phyloP scores from a whole-genome alignment of 805 yeast species.

The Teunomyces atbi region DNA sequence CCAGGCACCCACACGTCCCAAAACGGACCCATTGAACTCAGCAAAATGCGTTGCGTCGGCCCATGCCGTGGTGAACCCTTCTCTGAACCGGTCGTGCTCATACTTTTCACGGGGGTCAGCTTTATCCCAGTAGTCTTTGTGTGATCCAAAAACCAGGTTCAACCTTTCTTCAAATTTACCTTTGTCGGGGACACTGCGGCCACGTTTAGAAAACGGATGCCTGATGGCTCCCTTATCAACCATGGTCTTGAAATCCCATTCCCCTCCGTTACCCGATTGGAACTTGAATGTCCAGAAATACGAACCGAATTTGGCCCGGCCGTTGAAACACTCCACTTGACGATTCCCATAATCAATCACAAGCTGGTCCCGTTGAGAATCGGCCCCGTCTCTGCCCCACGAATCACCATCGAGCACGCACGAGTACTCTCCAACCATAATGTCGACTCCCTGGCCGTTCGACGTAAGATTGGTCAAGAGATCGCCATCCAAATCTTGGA shows the following conservation, averaged over 20 bases:
- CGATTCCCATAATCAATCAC: slow-evolving; percentile 60
- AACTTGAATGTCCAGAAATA: slow-evolving; percentile 93
- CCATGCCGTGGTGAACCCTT: slow-evolving; percentile 78
- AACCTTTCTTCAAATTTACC: slow-evolving; percentile 40
- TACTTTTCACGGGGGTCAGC: slow-evolving; percentile 57
- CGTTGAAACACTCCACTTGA: slow-evolving; percentile 47
- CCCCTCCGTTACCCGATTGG: slow-evolving; percentile 89
- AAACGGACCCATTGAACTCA: slow-evolving; percentile 59
- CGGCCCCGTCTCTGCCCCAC: slow-evolving; percentile 57
- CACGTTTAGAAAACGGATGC: slow-evolving; percentile 20
- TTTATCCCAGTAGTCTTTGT: slow-evolving; percentile 66
- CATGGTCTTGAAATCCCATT: slow-evolving; percentile 91
- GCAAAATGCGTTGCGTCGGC: slow-evolving; percentile 69
- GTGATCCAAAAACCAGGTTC: slow-evolving; percentile 41
- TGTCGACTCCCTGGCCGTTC: slow-evolving; percentile 53
- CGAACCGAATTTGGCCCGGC: slow-evolving; percentile 65
- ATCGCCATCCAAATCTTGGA: slow-evolving; percentile 51
- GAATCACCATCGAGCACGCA: slow-evolving; percentile 78
- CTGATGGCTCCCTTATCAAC: slow-evolving; percentile 52
- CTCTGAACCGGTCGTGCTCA: slow-evolving; percentile 79
- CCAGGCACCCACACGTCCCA: slow-evolving; percentile 79
- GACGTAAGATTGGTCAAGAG: slow-evolving; percentile 49
- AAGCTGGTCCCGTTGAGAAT: slow-evolving; percentile 46
- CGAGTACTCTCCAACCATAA: slow-evolving; percentile 86
- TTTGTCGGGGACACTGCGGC: slow-evolving; percentile 37